Evolutionary conservation across 192 early-diverging fungal genomes (phyloP), one percentile per base, ranked within the genome.

Genomic region (Backusella australiensis): DNA sequence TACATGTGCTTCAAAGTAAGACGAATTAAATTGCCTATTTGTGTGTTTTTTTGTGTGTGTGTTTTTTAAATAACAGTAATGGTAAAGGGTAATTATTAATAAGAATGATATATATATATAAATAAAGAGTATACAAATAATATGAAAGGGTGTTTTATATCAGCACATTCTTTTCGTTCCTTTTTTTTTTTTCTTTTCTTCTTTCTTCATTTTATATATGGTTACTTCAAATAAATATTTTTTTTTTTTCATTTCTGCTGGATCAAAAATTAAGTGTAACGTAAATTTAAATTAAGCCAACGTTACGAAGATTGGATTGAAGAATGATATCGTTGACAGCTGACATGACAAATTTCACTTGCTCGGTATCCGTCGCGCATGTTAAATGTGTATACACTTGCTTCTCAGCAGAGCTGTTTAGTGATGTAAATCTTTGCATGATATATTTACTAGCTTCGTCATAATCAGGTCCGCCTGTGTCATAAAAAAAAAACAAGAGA

Each of bases 311-410:
- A 83, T 94, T 95, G 71, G 86, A 87, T 78, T 94, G 94, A 76
- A 95, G 94, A 85, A 95, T 92, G 79, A 95, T 94, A 79, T 95
- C 94, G 76, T 94, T 95, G 70, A 95, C 92, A 26, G 93, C 93
- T 4, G 93, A 91, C 93, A 95, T 95, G 72, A 95, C 93, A 81
- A 95, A 95, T 82, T 91, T 93, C 72, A 95, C 93, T 85, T 95
- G 93, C 65, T 85, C 86, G 6, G 93, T 95, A 82, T 95, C 93
- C 0, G 93, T 95, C 8, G 93, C 93, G 78, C 93, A 95, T 2
- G 93, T 95, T 75, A 94, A 93, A 80, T 95, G 93, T 63, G 93
- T 91, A 84, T 95, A 94, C 67, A 94, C 91, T 84, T 93, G 92
- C 83, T 94, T 94, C 72, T 87, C 82, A 34, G 93, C 91, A 8